Evolutionary conservation across 2,329 filamentous ascomycete genomes (phyloP).

Genomic region (Pseudocercospora fijiensis): DNA sequence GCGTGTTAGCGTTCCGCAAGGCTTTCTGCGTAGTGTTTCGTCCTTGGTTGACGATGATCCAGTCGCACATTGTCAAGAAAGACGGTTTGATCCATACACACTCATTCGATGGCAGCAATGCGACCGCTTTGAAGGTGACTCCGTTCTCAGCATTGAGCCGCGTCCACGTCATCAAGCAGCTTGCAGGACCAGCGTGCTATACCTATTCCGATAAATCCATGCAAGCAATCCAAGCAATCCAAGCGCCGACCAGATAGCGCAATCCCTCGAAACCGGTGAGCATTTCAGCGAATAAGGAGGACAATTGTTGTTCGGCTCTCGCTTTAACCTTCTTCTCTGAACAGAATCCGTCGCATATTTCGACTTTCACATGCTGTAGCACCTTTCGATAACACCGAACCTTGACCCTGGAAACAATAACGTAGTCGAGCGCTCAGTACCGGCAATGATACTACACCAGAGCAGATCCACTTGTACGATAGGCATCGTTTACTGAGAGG

Average conservation of each 20-base stretch:
- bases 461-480: background rate
- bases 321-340: background rate
- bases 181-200: background rate
- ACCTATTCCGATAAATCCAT: background rate
- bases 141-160: background rate
- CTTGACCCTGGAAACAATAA: background rate
- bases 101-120: background rate
- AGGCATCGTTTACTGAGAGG: background rate
- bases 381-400: background rate
- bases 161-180: slow-evolving; percentile 4
- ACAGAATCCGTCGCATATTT: background rate
- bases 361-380: slow-evolving; percentile 2
- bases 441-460: background rate
- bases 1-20: background rate
- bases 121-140: background rate
- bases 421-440: background rate
- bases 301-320: background rate
- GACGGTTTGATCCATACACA: background rate
- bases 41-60: background rate
- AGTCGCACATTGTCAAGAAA: background rate
- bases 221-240: background rate
- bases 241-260: background rate
- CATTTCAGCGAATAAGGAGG: background rate
- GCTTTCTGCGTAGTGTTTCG: background rate
- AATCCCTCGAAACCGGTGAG: background rate